Conservation (phyloP, 2,329 filamentous ascomycete species). For the Hypocreales sp. region DNA sequence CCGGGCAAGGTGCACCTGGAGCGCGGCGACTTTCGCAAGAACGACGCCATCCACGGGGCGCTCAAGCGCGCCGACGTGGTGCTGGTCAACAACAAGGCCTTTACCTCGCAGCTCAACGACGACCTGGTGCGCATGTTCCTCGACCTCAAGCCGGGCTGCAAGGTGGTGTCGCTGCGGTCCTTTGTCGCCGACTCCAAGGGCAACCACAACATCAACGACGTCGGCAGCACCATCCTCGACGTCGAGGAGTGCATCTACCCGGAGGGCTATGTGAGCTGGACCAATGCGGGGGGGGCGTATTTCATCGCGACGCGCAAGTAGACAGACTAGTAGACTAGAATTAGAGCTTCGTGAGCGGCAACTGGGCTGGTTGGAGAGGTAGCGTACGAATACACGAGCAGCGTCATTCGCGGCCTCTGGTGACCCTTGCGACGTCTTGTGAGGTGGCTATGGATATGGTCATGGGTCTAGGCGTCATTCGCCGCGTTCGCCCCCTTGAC, state of each 20-base stretch:
- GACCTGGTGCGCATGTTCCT: conserved; percentile 78
- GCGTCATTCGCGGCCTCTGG: too few species aligned
- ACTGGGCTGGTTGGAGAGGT: too few species aligned
- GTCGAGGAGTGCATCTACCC: conserved; percentile 49
- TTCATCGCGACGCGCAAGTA: conserved; percentile 73
- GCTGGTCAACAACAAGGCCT: conserved; percentile 95
- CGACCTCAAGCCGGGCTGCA: conserved; percentile 79
- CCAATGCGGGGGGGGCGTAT: conserved; percentile 66
- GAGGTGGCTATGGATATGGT: too few species aligned
- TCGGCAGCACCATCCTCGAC: conserved; percentile 66
- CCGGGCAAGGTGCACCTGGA: conserved; percentile 69
- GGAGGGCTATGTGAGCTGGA: conserved; percentile 82
- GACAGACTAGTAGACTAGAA: conserved; percentile 13
- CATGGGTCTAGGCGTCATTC: too few species aligned
- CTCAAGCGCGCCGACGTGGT: conserved; percentile 85
- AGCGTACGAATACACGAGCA: too few species aligned
- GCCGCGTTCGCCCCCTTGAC: too few species aligned
- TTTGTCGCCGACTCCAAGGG: conserved; percentile 74
- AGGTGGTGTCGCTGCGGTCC: conserved; percentile 80
- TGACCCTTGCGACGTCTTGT: too few species aligned
- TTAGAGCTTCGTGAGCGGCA: conserved; percentile 11
- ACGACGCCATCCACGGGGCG: conserved; percentile 51
- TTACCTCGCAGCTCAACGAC: conserved; percentile 76
- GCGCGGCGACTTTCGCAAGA: conserved; percentile 70
- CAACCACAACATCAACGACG: conserved; percentile 61